Base-by-base conservation (phyloP, 495 filamentous ascomycete genomes). In the Penicillium antarcticum region DNA sequence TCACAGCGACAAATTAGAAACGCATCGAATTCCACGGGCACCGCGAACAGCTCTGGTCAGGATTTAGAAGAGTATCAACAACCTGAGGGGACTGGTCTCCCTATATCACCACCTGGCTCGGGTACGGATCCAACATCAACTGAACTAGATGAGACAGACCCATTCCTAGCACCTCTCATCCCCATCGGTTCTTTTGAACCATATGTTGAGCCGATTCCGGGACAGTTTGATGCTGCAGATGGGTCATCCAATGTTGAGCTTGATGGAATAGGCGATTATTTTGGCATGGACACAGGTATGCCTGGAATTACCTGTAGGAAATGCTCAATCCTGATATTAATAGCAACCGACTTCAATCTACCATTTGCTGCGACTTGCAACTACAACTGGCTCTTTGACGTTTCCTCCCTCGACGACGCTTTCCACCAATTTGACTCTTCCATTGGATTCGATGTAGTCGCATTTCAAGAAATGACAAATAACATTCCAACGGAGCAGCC, bases 351-450 rank as follows among this genome's bases (percentile, higher is more conserved):
- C 13, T 83, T 83, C 51, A 79, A 81, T 45, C 75, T 77, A 51
- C 79, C 78, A 2, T 84, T 81, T 55, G 81, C 77, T 5, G 78
- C 78, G 5, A 73, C 75, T 34, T 68, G 66, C 45, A 78, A 82
- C 47, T 81, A 81, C 53, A 78, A 78, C 51, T 82, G 80, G 79
- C 52, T 81, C 14, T 83, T 83, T 61, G 74, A 76, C 46, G 68
- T 74, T 35, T 51, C 61, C 21, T 63, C 64, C 16, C 59, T 70
- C 23, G 59, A 73, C 54, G 58, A 71, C 55, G 71, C 71, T 33
- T 68, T 69, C 52, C 34, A 67, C 29, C 49, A 63, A 12, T 56
- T 68, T 31, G 63, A 70, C 14, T 52, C 65, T 4, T 65, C 63
- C 4, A 40, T 69, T 0, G 61, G 56, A 8, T 59, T 62, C 16